Evolutionary conservation across 805 yeast species (phyloP).

Genomic region (Nakazawaea peltata): DNA sequence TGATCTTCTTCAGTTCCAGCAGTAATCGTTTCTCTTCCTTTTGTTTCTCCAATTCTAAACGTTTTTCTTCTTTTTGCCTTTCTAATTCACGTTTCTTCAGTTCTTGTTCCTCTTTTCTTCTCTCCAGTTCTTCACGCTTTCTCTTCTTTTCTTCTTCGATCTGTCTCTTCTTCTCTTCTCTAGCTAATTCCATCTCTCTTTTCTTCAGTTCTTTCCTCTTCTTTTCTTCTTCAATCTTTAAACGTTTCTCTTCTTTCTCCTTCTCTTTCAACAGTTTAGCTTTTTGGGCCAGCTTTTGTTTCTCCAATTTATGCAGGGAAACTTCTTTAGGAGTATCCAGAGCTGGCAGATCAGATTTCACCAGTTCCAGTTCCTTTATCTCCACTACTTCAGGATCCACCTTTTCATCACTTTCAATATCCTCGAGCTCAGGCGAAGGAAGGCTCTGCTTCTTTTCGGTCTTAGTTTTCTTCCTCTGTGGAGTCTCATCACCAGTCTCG

Average conservation of each 20-base stretch:
- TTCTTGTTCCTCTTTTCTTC: slow-evolving; percentile 19
- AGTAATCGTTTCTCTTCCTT: slow-evolving; percentile 14
- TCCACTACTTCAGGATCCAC: background rate
- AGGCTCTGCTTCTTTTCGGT: background rate
- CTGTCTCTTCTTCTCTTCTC: slow-evolving; percentile 14
- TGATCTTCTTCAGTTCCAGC: slow-evolving; percentile 16
- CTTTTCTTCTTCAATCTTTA: slow-evolving; percentile 19
- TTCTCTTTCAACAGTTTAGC: background rate
- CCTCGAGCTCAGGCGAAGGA: slow-evolving; percentile 6
- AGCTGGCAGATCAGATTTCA: background rate
- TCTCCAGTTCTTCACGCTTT: slow-evolving; percentile 21
- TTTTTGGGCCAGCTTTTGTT: background rate
- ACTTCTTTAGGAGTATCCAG: background rate
- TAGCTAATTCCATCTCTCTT: slow-evolving; percentile 12
- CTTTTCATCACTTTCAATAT: background rate
- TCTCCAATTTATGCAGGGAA: background rate
- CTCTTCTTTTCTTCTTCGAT: slow-evolving; percentile 19
- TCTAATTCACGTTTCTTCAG: slow-evolving; percentile 14
- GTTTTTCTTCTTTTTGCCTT: slow-evolving; percentile 19
- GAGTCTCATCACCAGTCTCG: background rate
- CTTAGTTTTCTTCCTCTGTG: background rate
- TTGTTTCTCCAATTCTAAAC: slow-evolving; percentile 21
- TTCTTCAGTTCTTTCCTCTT: slow-evolving; percentile 12
- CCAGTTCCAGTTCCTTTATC: background rate
- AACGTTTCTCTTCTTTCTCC: slow-evolving; percentile 4